phyloP scores from a whole-genome alignment of 2,329 filamentous ascomycete genomes.

The Talaromyces amestolkiae region DNA sequence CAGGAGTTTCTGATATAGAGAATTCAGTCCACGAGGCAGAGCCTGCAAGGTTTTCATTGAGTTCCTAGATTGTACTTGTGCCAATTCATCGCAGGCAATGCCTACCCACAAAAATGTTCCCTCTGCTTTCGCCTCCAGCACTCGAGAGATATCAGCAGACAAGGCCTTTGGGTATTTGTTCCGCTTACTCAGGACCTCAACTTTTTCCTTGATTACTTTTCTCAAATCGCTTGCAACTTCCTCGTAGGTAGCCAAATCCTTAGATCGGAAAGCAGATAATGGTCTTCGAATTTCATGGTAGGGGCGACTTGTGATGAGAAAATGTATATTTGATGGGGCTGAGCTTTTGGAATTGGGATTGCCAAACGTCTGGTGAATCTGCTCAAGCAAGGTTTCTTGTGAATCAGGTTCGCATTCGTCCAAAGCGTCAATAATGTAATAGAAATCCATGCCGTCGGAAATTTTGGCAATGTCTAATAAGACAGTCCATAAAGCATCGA shows the following conservation, averaged over 20 bases:
- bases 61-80: conserved; percentile 14
- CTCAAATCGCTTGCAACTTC: background rate
- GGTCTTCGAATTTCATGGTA: background rate
- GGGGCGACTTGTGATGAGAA: conserved; percentile 3
- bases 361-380: background rate
- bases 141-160: background rate
- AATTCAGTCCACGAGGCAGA: conserved; percentile 19
- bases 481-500: background rate
- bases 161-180: background rate
- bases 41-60: conserved; percentile 12
- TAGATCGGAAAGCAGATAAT: background rate
- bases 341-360: background rate
- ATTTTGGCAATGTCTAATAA: background rate
- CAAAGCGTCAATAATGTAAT: conserved; percentile 7
- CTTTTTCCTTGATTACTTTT: background rate
- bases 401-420: conserved; percentile 5
- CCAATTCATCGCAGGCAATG: conserved; percentile 21
- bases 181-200: background rate
- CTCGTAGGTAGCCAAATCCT: background rate
- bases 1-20: conserved; percentile 17
- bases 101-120: conserved; percentile 24
- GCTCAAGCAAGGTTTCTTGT: background rate
- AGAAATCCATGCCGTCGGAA: background rate
- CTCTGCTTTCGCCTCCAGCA: conserved; percentile 22
- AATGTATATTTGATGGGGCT: background rate